These are phyloP conservation scores for Podaxis carcinomalis DNA, from an alignment of 768 basidiomycete genomes.

Conservation along the genomic window DNA sequence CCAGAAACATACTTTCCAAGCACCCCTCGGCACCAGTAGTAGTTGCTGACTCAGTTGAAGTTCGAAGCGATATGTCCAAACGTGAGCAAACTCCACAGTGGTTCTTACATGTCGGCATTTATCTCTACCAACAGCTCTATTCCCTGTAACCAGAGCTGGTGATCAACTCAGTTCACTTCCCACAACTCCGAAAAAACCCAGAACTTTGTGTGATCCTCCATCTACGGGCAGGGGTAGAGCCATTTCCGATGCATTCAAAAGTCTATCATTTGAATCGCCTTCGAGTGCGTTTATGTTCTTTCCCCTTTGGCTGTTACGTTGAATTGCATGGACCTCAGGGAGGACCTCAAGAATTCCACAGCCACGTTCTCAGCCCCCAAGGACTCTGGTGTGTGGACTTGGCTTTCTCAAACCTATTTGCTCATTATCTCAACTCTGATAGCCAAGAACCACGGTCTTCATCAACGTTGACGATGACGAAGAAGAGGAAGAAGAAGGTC, in stretches of 20 bases:
- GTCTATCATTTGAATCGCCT: not conserved
- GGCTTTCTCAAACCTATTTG: not conserved
- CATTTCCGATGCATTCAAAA: not conserved
- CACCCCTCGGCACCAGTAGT: not conserved
- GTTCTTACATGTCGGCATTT: not conserved
- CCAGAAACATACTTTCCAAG: not conserved
- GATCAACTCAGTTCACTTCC: not conserved
- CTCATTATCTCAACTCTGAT: not conserved
- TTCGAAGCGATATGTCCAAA: not conserved
- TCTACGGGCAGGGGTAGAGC: not conserved
- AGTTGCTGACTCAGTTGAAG: not conserved
- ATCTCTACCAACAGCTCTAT: not conserved
- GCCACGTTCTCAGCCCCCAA: not conserved
- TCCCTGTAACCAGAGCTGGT: not conserved
- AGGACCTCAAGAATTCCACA: not conserved
- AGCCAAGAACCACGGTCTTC: not conserved
- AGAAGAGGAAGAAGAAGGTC: conserved; percentile 7
- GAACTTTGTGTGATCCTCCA: not conserved
- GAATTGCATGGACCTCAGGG: not conserved
- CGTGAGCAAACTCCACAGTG: not conserved
- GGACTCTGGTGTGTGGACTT: not conserved
- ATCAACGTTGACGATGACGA: not conserved
- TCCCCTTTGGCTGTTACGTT: not conserved
- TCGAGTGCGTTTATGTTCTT: not conserved
- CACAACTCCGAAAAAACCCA: not conserved